Conservation (phyloP, 2,329 filamentous ascomycete genomes). For the Piedraia hortae region DNA sequence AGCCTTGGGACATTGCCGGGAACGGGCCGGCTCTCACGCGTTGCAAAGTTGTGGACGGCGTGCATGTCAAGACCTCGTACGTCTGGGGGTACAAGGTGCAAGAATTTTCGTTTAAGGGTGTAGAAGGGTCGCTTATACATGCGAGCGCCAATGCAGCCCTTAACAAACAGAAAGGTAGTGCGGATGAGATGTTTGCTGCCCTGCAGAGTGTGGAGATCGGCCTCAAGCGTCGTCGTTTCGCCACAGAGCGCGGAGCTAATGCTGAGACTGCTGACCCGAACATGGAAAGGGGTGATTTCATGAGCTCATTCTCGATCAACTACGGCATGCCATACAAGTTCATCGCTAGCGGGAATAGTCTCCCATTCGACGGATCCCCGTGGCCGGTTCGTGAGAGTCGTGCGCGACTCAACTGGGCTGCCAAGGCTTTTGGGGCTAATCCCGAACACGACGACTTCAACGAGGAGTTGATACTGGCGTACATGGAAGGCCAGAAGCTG, state of each 20-base stretch:
- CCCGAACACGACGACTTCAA: conserved; percentile 24
- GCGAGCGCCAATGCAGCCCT: conserved; percentile 28
- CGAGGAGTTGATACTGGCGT: conserved; percentile 33
- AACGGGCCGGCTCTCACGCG: conserved; percentile 7
- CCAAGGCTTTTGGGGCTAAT: conserved; percentile 15
- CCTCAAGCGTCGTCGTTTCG: conserved; percentile 10
- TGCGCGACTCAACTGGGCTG: conserved; percentile 28
- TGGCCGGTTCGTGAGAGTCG: conserved; percentile 22
- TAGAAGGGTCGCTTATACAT: conserved; percentile 22
- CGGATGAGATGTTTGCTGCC: conserved; percentile 31
- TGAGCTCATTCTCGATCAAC: conserved; percentile 12
- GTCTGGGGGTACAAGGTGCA: conserved; percentile 17
- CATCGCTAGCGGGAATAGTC: conserved; percentile 25
- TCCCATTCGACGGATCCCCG: conserved; percentile 22
- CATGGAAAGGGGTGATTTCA: conserved; percentile 8
- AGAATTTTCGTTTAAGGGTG: conserved; percentile 21
- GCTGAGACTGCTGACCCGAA: background rate
- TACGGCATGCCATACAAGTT: conserved; percentile 39
- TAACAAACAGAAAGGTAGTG: conserved; percentile 24
- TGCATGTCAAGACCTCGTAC: conserved; percentile 12
- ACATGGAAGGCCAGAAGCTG: conserved; percentile 32
- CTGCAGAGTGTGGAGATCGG: conserved; percentile 17
- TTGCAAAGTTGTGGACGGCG: conserved; percentile 9
- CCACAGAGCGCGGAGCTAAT: conserved; percentile 1
- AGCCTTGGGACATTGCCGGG: conserved; percentile 8